A percentile compares a stretch with the other conserved stretches of the same genome.
Conservation (phyloP, 208 protist species). For the Wallacemonas sp. region DNA sequence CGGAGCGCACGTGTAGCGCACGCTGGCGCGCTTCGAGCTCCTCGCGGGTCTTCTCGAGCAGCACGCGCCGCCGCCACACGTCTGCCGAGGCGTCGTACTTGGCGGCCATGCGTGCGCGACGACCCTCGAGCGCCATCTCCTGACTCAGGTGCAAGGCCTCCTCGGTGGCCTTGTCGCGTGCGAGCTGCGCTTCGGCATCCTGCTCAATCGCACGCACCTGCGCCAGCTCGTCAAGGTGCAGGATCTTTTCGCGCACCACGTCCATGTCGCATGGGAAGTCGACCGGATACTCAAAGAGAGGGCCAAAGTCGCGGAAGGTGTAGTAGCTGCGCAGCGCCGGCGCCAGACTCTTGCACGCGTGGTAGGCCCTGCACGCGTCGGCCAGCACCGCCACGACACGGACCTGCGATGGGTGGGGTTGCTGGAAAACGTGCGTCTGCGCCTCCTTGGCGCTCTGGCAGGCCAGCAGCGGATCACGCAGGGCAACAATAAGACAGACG, state of each 20-base stretch:
- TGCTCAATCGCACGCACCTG: constrained; percentile 28
- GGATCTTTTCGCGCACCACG: constrained; percentile 41
- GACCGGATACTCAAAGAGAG: constrained; percentile 46
- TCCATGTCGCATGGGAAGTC: constrained; percentile 42
- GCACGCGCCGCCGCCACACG: constrained; percentile 43
- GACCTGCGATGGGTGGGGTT: constrained; percentile 21
- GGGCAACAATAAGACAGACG: constrained; percentile 31
- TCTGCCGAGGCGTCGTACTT: constrained; percentile 61
- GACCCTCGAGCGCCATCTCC: constrained; percentile 56
- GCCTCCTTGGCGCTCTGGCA: constrained; percentile 45
- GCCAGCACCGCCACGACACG: constrained; percentile 45
- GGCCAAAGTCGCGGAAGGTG: constrained; percentile 27
- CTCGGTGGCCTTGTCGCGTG: constrained; percentile 31
- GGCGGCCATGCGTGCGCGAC: constrained; percentile 60
- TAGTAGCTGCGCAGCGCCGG: constrained; percentile 16
- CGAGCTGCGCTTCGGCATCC: constrained; percentile 30
- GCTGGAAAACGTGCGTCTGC: constrained; percentile 30
- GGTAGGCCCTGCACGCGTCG: constrained; percentile 45
- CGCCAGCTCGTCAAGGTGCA: constrained; percentile 48
- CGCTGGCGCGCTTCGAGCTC: constrained; percentile 40
- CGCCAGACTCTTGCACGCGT: constrained; percentile 18
- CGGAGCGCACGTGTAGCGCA: constrained; percentile 31
- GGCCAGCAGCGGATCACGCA: constrained; percentile 44
- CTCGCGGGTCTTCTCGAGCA: constrained; percentile 42
- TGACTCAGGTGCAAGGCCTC: constrained; percentile 34